Base-by-base conservation (phyloP, 495 filamentous ascomycete species). In the Lasiosphaeris hirsuta region DNA sequence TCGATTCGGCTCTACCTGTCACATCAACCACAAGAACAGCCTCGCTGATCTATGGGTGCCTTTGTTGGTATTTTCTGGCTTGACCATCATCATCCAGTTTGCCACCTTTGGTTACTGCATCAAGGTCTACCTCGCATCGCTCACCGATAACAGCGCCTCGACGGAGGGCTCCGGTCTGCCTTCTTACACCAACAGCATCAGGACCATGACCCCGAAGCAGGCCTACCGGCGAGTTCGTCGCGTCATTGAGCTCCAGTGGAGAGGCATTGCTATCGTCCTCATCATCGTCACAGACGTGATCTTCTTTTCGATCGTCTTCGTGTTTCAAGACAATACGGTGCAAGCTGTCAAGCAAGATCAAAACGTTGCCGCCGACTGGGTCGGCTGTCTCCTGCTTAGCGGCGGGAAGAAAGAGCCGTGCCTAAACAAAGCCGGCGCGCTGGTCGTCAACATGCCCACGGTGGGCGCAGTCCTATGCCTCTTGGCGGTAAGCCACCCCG, bases 161-260 rank as follows among this genome's bases (percentile, higher is more conserved):
- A 88, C 86, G 34, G 84, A 81, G 61, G 86, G 82, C 69, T 90
- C 90, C 10, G 82, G 78, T 11, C 74, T 94, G 15, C 90, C 88
- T 5, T 90, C 90, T 1, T 92, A 95, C 71, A 80, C 83, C 17
- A 81, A 81, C 60, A 96, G 91, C 69, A 75, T 94, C 41, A 85
- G 86, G 65, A 93, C 90, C 36, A 81, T 92, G 59, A 92, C 90
- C 7, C 90, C 95, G 15, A 82, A 87, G 48, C 92, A 94, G 64
- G 92, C 94, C 18, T 96, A 95, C 62, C 84, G 87, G 54, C 85
- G 95, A 46, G 82, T 97, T 36, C 81, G 84, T 47, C 85, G 90
- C 56, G 91, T 97, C 43, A 79, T 97, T n/a, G 84, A 86, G 66
- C 79, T 98, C 3, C 94, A 98, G 71, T 98, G 94, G 94, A 81